These are phyloP conservation scores for Xylaria sp. DNA, from an alignment of 2,329 filamentous ascomycete genomes.

Conservation along the genomic window DNA sequence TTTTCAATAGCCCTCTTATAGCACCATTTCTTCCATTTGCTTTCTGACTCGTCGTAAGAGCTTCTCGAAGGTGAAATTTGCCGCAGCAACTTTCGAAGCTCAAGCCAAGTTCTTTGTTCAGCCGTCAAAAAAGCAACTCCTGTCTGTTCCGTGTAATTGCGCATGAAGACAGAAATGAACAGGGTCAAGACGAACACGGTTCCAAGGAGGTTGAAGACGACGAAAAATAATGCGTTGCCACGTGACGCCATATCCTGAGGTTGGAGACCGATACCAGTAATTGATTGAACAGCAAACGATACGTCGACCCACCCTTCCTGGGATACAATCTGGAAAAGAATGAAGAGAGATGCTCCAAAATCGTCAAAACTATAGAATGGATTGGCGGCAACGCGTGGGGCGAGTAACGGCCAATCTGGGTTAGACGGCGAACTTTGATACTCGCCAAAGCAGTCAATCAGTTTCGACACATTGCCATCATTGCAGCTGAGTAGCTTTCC, in stretches of 20 bases:
- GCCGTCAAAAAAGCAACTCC: slow-evolving; percentile 95
- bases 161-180: slow-evolving; percentile 99
- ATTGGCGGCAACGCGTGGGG: slow-evolving; percentile 83
- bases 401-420: slow-evolving; percentile 79
- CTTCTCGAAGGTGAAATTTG: slow-evolving; percentile 96
- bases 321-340: slow-evolving; percentile 97
- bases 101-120: slow-evolving; percentile 96
- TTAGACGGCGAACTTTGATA: slow-evolving; percentile 80
- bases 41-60: slow-evolving; percentile 80
- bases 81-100: slow-evolving; percentile 87
- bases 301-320: slow-evolving; percentile 98
- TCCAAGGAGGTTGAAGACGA: slow-evolving; percentile 94
- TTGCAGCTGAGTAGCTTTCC: slow-evolving; percentile 86
- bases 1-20: slow-evolving; percentile 95
- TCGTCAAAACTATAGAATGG: slow-evolving; percentile 93
- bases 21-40: slow-evolving; percentile 90
- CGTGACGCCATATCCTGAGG: slow-evolving; percentile 75
- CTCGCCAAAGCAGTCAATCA: slow-evolving; percentile 84
- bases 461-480: slow-evolving; percentile 68
- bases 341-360: slow-evolving; percentile 92
- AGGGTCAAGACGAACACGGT: slow-evolving; percentile 96
- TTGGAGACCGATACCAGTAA: slow-evolving; percentile 80
- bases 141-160: slow-evolving; percentile 98
- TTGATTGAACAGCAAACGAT: slow-evolving; percentile 84
- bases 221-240: slow-evolving; percentile 93